A percentile compares a stretch with the other conserved stretches of the same genome.
phyloP scores from a whole-genome alignment of 192 early-diverging fungal species.

The Backusella australiensis region DNA sequence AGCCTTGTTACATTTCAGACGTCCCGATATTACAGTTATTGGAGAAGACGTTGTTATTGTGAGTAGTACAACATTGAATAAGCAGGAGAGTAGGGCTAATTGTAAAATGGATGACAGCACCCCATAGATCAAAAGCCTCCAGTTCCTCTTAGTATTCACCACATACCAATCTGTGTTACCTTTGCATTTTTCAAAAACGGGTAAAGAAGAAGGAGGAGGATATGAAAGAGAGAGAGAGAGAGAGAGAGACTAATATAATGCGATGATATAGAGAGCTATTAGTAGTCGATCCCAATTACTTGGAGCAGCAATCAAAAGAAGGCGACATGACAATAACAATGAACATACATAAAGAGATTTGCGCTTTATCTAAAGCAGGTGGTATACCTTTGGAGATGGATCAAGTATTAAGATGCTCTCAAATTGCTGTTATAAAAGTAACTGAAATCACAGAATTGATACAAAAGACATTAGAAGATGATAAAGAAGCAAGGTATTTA shows the following conservation, averaged over 20 bases:
- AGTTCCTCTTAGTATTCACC: conserved; percentile 93
- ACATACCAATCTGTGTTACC: conserved; percentile 90
- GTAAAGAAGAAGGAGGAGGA: conserved; percentile 34
- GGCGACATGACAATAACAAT: conserved; percentile 87
- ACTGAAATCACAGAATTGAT: conserved; percentile 79
- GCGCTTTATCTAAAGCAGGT: conserved; percentile 88
- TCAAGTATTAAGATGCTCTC: conserved; percentile 77
- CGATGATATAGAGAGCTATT: conserved; percentile 45
- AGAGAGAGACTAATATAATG: not conserved
- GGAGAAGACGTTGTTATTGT: conserved; percentile 88
- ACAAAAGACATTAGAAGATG: conserved; percentile 63
- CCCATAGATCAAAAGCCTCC: conserved; percentile 82
- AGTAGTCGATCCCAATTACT: conserved; percentile 79
- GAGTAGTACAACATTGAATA: conserved; percentile 29
- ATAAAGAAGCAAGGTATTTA: conserved; percentile 31
- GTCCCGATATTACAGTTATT: conserved; percentile 95
- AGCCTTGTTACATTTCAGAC: conserved; percentile 84
- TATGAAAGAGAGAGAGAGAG: no score
- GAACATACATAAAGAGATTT: conserved; percentile 92
- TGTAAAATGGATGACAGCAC: conserved; percentile 53
- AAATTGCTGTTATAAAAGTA: conserved; percentile 75
- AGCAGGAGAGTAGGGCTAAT: not conserved
- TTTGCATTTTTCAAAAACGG: conserved; percentile 91
- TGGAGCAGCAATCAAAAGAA: conserved; percentile 85
- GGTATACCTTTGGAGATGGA: conserved; percentile 76